Evolutionary conservation across 371 early-diverging fungal species (phyloP).

Genomic region (Modicella reniformis): DNA sequence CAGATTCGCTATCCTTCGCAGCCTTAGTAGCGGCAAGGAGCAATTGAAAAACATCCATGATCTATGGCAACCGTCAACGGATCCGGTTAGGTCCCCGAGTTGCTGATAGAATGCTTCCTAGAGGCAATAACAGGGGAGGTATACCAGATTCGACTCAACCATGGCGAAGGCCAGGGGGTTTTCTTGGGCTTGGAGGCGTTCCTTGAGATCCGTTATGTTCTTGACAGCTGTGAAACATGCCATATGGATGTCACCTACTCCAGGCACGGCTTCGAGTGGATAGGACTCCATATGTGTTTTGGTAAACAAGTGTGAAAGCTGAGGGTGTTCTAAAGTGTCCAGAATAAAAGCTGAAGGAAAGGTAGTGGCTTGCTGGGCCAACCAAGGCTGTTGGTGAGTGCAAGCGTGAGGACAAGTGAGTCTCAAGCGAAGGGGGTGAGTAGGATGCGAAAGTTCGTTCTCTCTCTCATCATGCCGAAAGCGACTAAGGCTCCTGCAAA

Average conservation of each 20-base stretch:
- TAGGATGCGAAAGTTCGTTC: slow-evolving; percentile 27
- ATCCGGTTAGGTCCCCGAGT: neutral
- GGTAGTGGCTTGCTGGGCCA: slow-evolving; percentile 1
- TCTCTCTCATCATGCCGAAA: slow-evolving; percentile 49
- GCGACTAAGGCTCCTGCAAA: slow-evolving; percentile 30
- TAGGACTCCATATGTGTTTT: slow-evolving; percentile 69
- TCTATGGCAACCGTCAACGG: slow-evolving; percentile 56
- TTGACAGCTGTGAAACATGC: slow-evolving; percentile 63
- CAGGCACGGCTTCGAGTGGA: slow-evolving; percentile 60
- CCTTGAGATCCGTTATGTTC: slow-evolving; percentile 61
- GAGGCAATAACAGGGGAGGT: no score
- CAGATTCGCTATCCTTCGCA: slow-evolving; percentile 57
- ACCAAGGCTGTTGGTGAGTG: no score
- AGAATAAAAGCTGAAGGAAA: neutral
- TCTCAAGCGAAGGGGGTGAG: neutral
- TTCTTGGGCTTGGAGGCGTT: slow-evolving; percentile 63
- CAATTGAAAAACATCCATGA: slow-evolving; percentile 60
- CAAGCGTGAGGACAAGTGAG: no score
- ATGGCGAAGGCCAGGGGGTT: slow-evolving; percentile 59
- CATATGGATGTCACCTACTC: slow-evolving; percentile 58
- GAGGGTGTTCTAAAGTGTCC: no score
- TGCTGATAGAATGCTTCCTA: no score
- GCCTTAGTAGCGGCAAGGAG: slow-evolving; percentile 64
- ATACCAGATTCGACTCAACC: slow-evolving; percentile 65
- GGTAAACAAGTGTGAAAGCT: no score